These are phyloP conservation scores for Ophiosphaerella narmari DNA, from an alignment of 2,329 filamentous ascomycete genomes.

Conservation along the genomic window DNA sequence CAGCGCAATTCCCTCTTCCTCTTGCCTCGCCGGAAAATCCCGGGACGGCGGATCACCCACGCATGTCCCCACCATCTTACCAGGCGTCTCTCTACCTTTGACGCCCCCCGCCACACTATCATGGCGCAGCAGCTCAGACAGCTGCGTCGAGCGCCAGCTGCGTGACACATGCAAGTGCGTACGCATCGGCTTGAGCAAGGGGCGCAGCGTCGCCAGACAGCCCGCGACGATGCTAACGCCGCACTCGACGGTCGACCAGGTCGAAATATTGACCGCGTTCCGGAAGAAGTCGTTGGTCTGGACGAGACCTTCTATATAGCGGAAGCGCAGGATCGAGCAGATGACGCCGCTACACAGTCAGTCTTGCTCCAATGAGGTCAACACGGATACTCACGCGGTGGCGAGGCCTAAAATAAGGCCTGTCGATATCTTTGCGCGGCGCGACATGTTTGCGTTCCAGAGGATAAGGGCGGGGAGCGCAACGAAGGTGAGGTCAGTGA, in stretches of 20 bases:
- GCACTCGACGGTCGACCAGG: conserved; percentile 46
- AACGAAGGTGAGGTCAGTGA: conserved; percentile 40
- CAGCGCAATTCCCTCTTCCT: conserved; percentile 3
- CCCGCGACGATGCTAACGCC: conserved; percentile 52
- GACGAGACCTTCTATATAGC: conserved; percentile 49
- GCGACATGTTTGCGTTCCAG: conserved; percentile 61
- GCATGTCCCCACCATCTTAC: background rate
- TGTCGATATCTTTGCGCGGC: conserved; percentile 57
- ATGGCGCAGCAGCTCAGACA: background rate
- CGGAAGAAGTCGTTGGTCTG: conserved; percentile 52
- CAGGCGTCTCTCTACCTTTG: background rate
- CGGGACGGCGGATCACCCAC: background rate
- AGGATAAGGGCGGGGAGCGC: conserved; percentile 54
- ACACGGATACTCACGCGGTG: conserved; percentile 4
- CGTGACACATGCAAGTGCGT: conserved; percentile 4
- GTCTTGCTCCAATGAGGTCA: conserved; percentile 23
- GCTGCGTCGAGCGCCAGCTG: conserved; percentile 4
- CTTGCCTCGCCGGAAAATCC: conserved; percentile 5
- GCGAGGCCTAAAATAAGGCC: conserved; percentile 59
- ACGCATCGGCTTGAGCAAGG: conserved; percentile 46
- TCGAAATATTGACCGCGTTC: conserved; percentile 52
- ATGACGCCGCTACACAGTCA: conserved; percentile 55
- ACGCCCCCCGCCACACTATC: no score
- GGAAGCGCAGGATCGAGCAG: conserved; percentile 58
- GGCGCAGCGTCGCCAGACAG: conserved; percentile 57